Conservation (phyloP, 345 rosid genomes). For the Rhodamnia argentea region DNA sequence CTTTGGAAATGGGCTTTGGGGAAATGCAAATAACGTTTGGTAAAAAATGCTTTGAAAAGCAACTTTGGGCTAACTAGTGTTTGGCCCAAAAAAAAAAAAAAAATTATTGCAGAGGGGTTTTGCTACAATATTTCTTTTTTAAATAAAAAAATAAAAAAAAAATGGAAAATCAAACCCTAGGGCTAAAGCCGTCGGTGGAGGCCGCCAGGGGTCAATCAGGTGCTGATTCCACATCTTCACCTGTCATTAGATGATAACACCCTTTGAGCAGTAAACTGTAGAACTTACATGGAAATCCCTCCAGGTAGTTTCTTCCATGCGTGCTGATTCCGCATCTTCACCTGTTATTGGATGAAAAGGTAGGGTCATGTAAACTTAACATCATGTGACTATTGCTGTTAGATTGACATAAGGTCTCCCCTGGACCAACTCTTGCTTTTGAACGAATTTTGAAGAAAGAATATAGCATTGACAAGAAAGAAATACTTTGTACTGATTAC, state of each 20-base stretch:
- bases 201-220: no score
- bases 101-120: no score
- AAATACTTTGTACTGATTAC: background rate
- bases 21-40: no score
- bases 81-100: no score
- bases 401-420: background rate
- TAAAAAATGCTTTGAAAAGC: no score
- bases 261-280: background rate
- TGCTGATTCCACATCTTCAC: no score
- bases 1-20: no score
- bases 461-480: background rate
- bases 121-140: no score
- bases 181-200: no score
- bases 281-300: slow-evolving; percentile 31
- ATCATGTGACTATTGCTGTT: background rate
- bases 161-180: no score
- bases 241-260: background rate
- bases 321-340: slow-evolving; percentile 34
- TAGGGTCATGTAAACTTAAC: background rate
- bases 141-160: no score
- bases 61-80: no score
- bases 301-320: slow-evolving; percentile 59
- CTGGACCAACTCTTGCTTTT: background rate
- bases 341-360: slow-evolving; percentile 23
- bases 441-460: background rate